Base-by-base conservation (phyloP, 495 filamentous ascomycete genomes). In the Tuber umbilicatum region DNA sequence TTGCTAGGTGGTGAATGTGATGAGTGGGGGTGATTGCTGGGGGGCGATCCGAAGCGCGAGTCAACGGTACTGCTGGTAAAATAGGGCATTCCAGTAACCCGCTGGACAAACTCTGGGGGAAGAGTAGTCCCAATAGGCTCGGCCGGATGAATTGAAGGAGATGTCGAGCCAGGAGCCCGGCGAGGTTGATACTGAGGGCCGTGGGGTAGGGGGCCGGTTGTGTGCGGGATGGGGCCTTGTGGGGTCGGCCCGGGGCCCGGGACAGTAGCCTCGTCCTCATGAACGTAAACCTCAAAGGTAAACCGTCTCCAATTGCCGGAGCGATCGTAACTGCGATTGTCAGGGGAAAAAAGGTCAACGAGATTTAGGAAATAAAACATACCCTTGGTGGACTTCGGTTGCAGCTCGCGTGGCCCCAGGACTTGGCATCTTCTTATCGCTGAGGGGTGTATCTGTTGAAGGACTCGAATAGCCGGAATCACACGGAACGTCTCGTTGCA, bases 391-490 rank as follows among this genome's bases (percentile, higher is more conserved):
- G 75, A 76, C 77, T 47, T 79, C 77, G 27, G 77, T 73, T 45
- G 75, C 68, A 37, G 77, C 74, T 27, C 75, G 77, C 38, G 74
- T 78, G 35, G 71, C 76, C 5, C 55, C 55, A 38, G 77, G 75
- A 67, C 71, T 78, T 27, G 75, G 75, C 50, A 74, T 31, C 37
- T 79, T 79, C 64, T 78, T 79, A 14, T 79, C 77, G 27, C 70
- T 16, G 21, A 78, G 39, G 21, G 77, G 77, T 38, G 77, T 79
- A 68, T 79, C 77, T 40, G 77, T 79, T 16, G 77, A 79, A 16
- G 79, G 79, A 38, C 79, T 81, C 27, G 79, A 81, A 39, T 81
- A 81, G 37, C 79, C 79, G 23, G 79, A 81, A 70, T 81, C 79
- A 41, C 78, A 75, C 27, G 69, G 55, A 37, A 38, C n/a, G 43